phyloP scores from a whole-genome alignment of 768 basidiomycete genomes.

The Termitomyces sp. region DNA sequence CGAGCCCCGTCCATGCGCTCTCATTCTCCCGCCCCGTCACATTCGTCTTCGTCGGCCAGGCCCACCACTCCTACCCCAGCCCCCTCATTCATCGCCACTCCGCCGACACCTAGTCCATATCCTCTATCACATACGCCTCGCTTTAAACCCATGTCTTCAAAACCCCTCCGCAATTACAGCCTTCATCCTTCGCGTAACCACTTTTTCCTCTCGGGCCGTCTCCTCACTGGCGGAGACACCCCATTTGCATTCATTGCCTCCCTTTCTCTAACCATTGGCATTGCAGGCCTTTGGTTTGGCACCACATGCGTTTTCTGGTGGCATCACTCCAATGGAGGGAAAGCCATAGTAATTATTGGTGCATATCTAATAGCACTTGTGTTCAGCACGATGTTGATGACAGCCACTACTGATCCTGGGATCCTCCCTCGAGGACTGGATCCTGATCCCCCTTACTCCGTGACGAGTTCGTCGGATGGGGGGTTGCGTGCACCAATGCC shows the following conservation, averaged over 20 bases:
- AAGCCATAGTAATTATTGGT: conserved; percentile 43
- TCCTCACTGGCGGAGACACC: conserved; percentile 84
- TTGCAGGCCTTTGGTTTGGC: conserved; percentile 82
- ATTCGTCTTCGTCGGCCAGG: conserved; percentile 12
- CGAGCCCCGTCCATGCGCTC: conserved; percentile 24
- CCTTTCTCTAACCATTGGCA: conserved; percentile 53
- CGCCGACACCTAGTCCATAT: conserved; percentile 15
- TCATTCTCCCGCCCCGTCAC: conserved; percentile 21
- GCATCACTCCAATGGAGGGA: conserved; percentile 45
- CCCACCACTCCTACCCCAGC: conserved; percentile 5
- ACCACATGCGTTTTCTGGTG: conserved; percentile 91
- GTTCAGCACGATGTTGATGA: conserved; percentile 70
- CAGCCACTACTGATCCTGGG: conserved; percentile 80
- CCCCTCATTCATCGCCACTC: conserved; percentile 17
- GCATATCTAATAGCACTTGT: conserved; percentile 56
- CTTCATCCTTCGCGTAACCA: conserved; percentile 68
- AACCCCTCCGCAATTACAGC: conserved; percentile 51
- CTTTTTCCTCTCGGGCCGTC: conserved; percentile 67
- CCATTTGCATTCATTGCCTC: conserved; percentile 75
- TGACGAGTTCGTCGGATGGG: conserved; percentile 58
- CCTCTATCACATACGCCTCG: conserved; percentile 34
- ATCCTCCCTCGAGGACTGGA: conserved; percentile 88
- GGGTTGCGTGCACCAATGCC: conserved; percentile 63
- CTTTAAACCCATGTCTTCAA: conserved; percentile 31
- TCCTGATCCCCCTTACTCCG: conserved; percentile 74